A percentile compares a stretch with the other conserved stretches of the same genome.
These are phyloP conservation scores for Tetrahymena elliotti DNA, from an alignment of 73 alveolate genomes.

Conservation along the genomic window DNA sequence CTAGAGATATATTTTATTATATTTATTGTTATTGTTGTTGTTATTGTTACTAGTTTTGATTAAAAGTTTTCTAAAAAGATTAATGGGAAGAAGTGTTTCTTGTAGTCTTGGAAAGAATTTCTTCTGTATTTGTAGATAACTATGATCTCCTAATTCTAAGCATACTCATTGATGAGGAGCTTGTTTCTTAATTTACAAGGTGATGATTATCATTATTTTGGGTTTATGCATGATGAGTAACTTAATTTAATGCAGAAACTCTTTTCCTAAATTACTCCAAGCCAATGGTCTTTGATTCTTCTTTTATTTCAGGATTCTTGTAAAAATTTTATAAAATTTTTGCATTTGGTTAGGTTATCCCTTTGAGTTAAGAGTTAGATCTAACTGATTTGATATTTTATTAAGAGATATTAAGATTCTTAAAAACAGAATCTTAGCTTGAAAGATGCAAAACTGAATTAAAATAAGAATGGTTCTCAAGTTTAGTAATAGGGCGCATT, in stretches of 20 bases:
- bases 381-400: background rate
- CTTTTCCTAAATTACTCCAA: background rate
- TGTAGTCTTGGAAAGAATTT: background rate
- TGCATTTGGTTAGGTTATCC: background rate
- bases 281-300: background rate
- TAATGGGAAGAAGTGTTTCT: background rate
- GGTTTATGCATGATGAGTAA: background rate
- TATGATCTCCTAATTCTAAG: background rate
- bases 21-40: too few relatives aligned
- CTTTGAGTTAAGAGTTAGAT: background rate
- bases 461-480: background rate
- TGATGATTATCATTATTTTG: background rate
- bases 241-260: background rate
- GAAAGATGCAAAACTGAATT: background rate
- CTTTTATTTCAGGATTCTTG: background rate
- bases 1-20: background rate
- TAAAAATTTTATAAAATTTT: background rate
- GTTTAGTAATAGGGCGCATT: background rate
- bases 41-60: background rate
- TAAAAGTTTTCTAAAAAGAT: background rate
- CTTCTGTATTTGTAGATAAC: background rate
- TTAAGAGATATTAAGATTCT: background rate
- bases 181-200: background rate
- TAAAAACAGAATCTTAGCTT: background rate
- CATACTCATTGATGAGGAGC: background rate